Conservation (phyloP, 1,284 basidiomycete genomes). For the Athelia psychrophila region DNA sequence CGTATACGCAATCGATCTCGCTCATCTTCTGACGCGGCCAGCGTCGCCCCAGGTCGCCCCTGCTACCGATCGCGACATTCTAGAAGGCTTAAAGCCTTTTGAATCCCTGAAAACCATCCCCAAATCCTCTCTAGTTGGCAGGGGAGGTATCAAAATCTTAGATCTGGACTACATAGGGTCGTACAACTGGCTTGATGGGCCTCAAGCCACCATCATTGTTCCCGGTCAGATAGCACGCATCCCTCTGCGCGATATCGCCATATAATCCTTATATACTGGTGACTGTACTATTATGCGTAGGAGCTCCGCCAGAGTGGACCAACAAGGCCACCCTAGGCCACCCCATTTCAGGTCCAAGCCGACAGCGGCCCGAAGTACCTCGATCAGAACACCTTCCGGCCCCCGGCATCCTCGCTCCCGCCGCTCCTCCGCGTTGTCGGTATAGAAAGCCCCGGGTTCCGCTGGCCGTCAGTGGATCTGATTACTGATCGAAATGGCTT, state of each 20-base stretch:
- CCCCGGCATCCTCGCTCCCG: constrained; percentile 37
- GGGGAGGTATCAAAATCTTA: constrained; percentile 24
- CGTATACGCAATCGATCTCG: no score
- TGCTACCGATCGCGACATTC: constrained; percentile 24
- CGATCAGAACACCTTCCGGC: constrained; percentile 50
- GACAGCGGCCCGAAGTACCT: constrained; percentile 41
- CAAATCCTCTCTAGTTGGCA: constrained; percentile 11
- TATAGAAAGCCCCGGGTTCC: constrained; percentile 32
- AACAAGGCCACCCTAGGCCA: constrained; percentile 36
- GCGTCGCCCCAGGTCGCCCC: background rate
- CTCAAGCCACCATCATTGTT: constrained; percentile 51
- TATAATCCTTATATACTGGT: background rate
- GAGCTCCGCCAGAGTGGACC: constrained; percentile 50
- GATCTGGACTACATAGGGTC: constrained; percentile 47
- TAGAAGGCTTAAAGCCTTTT: constrained; percentile 27
- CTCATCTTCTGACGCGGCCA: background rate
- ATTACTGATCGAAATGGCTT: constrained; percentile 58
- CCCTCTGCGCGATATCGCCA: no score
- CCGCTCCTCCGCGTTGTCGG: constrained; percentile 52
- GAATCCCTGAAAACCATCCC: constrained; percentile 22
- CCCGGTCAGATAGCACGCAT: constrained; percentile 36
- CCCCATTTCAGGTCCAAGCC: constrained; percentile 44
- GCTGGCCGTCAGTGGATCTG: constrained; percentile 50
- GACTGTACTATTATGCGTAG: constrained; percentile 23
- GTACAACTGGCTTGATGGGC: constrained; percentile 48